Percentiles rank a stretch among this genome's conserved stretches.
Conservation (phyloP, 2,329 filamentous ascomycete genomes). For the Cordyceps javanica region DNA sequence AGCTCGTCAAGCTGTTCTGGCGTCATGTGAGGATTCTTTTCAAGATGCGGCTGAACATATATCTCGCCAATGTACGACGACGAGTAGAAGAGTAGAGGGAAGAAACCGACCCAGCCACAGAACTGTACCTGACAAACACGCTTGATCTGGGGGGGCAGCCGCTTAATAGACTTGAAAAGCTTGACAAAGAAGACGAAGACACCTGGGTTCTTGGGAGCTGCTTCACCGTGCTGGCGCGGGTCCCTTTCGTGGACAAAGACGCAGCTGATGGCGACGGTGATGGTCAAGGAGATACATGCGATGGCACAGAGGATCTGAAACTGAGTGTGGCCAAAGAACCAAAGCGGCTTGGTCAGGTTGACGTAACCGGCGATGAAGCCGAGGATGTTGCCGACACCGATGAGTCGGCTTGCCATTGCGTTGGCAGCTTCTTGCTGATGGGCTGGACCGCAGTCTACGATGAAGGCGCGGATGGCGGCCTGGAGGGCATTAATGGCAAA, state of each 20-base stretch:
- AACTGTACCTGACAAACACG: slow-evolving; percentile 79
- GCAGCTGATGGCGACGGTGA: slow-evolving; percentile 67
- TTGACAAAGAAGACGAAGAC: slow-evolving; percentile 73
- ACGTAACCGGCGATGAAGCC: slow-evolving; percentile 85
- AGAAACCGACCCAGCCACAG: slow-evolving; percentile 92
- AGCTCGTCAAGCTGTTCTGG: slow-evolving; percentile 68
- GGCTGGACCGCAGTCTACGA: slow-evolving; percentile 84
- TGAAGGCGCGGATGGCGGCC: slow-evolving; percentile 84
- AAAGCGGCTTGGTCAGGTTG: slow-evolving; percentile 66
- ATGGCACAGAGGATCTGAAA: slow-evolving; percentile 90
- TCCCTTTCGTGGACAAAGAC: slow-evolving; percentile 69
- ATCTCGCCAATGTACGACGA: slow-evolving; percentile 92
- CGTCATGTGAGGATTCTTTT: slow-evolving; percentile 70
- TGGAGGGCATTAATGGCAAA: slow-evolving; percentile 97
- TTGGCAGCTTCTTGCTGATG: slow-evolving; percentile 94
- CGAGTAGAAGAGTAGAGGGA: slow-evolving; percentile 91
- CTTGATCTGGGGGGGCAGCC: slow-evolving; percentile 74
- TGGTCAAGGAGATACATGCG: slow-evolving; percentile 64
- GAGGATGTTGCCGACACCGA: slow-evolving; percentile 82
- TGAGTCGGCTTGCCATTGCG: slow-evolving; percentile 84
- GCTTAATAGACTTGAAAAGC: slow-evolving; percentile 69
- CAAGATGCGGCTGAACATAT: slow-evolving; percentile 77
- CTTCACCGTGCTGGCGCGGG: slow-evolving; percentile 63
- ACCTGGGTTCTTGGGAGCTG: slow-evolving; percentile 54
- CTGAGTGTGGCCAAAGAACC: slow-evolving; percentile 79